Base-by-base conservation (phyloP, 2,329 filamentous ascomycete species). In the Bimuria novae-zelandiae region DNA sequence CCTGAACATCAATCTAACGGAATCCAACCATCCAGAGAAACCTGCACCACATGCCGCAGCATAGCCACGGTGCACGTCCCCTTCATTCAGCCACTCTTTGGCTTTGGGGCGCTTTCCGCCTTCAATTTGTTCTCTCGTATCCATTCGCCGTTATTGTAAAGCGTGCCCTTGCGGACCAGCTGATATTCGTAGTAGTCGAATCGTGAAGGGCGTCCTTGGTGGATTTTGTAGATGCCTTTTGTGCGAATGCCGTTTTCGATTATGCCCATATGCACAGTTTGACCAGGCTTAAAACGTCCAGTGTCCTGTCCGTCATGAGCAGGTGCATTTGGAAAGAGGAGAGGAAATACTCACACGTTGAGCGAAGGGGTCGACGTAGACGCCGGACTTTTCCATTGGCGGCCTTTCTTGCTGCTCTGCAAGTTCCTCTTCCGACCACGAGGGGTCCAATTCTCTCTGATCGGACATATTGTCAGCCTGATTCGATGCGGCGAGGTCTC, bases 171-270 rank as follows among this genome's bases (percentile, higher is more conserved):
- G 10, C 21, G 17, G 17, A 65, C 32, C 16, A 72, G 60, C 54
- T 69, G 66, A 49, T 73, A 73, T 37, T 72, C 67, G 16, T 51
- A 57, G 45, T 56, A 71, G n/a, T 45, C 52, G 3, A 35, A 43
- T 7, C 17, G 11, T 40, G 65, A 60, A 39, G 51, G 51, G 1
- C 54, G 55, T 12, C 16, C 30, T 19, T 51, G 48, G 37, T 51
- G 41, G n/a, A 72, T 49, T 12, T 39, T 61, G 36, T 60, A 72
- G 36, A 43, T 56, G 21, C 62, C 65, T 43, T 67, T 72, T 22
- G 43, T 52, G 16, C 59, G 55, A 4, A 43, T 29, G 4, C 64
- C 68, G 16, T 55, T 55, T 19, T 52, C 33, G 12, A 64, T 56
- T 1, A 61, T 14, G 6, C 61, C 56, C 67, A 68, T 71, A 55